Evolutionary conservation across 1,284 basidiomycete genomes (phyloP), one percentile per base, ranked within the genome.

Genomic region (Microbotryomycetes sp.): DNA sequence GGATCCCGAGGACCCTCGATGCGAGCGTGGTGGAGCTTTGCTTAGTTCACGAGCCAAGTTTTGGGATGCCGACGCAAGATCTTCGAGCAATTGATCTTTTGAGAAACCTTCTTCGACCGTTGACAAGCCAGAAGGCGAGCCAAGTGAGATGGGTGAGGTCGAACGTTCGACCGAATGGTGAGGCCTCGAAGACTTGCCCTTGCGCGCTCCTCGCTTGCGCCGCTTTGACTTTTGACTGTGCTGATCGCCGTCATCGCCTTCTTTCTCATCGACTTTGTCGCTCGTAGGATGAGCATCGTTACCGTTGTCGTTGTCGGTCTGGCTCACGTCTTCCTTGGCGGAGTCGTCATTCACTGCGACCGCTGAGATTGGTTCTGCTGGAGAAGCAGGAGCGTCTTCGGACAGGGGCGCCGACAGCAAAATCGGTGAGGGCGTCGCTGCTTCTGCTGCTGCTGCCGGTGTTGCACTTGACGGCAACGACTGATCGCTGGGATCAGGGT

Each of bases 31-130:
- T 18, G 54, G 45, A 5, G 82, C 83, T 63, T 81, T 80, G 72
- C 85, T 87, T 65, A 93, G 82, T 76, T 92, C 88, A 62, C 90
- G 81, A 16, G 88, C 91, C 29, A 93, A 81, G 7, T 83, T 81
- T 73, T 93, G 88, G 4, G 86, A 88, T 1, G 87, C 89, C 53
- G 80, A 80, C 3, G 89, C 89, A 31, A 92, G 81, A 7, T 85
- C 85, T 13, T 82, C 80, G 63, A 88, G 77, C 7, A 62, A 55
- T 13, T 52, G 49, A n/a, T 61, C 66, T 23, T 48, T 5, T 60
- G 61, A 21, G 59, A 53, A n/a, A 55, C 35, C 45, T 56, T 24
- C 61, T 57, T 29, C 66, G 71, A 54, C 29, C 28, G 46, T 50
- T 0, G 58, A 26, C 15, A 61, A 1, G 49, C 51, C 7, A 31